Conservation (phyloP, 2,329 filamentous ascomycete genomes). For the Didymella glomerata region DNA sequence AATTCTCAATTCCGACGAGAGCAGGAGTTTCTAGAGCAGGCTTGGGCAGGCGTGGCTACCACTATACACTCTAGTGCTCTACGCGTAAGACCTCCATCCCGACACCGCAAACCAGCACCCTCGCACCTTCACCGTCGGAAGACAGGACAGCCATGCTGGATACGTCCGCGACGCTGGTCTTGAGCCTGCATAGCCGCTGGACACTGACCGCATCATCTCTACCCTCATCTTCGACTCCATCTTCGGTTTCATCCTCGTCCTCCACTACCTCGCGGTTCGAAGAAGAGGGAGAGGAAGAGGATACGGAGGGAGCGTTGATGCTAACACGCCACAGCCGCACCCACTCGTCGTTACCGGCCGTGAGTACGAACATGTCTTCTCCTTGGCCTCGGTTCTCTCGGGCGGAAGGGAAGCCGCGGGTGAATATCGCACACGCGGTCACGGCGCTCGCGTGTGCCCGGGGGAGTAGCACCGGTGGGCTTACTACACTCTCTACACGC, state of each 20-base stretch:
- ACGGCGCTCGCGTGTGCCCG: slow-evolving; percentile 76
- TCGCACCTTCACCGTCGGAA: slow-evolving; percentile 12
- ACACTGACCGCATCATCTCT: slow-evolving; percentile 38
- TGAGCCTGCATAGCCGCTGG: slow-evolving; percentile 42
- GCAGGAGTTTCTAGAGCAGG: too few species aligned
- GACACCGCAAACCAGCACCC: slow-evolving; percentile 45
- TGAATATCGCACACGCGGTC: slow-evolving; percentile 62
- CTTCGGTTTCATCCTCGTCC: too few species aligned
- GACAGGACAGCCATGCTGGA: slow-evolving; percentile 59
- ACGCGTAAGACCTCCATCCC: slow-evolving; percentile 41
- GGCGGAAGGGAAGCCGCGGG: neutral
- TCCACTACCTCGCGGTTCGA: too few species aligned
- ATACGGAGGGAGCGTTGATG: neutral
- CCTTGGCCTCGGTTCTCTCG: too few species aligned
- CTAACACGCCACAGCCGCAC: slow-evolving; percentile 58
- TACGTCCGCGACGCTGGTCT: slow-evolving; percentile 64
- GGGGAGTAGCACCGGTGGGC: slow-evolving; percentile 58
- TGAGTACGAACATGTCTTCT: slow-evolving; percentile 37
- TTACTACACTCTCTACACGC: too few species aligned
- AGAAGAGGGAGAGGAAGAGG: neutral
- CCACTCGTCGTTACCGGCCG: slow-evolving; percentile 58
- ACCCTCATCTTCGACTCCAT: neutral
- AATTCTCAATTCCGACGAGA: too few species aligned
- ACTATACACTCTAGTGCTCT: too few species aligned
- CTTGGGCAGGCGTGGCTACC: too few species aligned